Base-by-base conservation (phyloP, 2,329 filamentous ascomycete genomes). In the Rugonectria rugulosa region DNA sequence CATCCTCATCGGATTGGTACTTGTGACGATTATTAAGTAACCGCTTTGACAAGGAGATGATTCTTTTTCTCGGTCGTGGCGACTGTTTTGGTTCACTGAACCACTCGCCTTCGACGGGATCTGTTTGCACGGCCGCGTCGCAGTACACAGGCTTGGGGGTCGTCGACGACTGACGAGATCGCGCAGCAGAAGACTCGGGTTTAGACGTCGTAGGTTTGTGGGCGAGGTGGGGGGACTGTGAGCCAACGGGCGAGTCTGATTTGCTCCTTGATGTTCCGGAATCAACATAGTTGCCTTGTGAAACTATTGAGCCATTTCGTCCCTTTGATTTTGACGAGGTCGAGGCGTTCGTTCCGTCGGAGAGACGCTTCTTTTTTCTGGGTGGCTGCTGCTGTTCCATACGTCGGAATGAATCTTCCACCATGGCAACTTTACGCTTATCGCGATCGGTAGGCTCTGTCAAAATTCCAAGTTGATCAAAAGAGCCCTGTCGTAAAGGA, bases 361-460 rank as follows among this genome's bases (percentile, higher is more conserved):
- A 87, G 2, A 75, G 71, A 7, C 85, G 80, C 68, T 88, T 88
- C 75, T 88, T 87, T 70, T 88, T 88, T 24, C 81, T 79, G 0
- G 78, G 76, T 2, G 82, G 75, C 31, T 75, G 82, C 56, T 84
- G 81, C 66, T 82, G 82, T 63, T 85, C 85, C 81, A 86, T 85
- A 19, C 80, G 84, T 51, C 84, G 79, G 68, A 89, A 84, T 2
- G 83, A 78, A 56, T 87, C 84, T 61, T 89, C 86, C 0, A 87
- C 79, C 80, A 86, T 86, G 17, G 84, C 82, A 10, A 88, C 81
- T 63, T 89, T 89, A 29, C 86, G 77, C 72, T 89, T 88, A 58
- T 89, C 86, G 24, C 86, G 81, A 60, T 88, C 85, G 1, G 86
- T 88, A 6, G 82, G 83, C 59, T 87, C 85, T 1, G 84, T 88